Conservation (phyloP, 306 rosid species). For the Dalbergia oliveri region DNA sequence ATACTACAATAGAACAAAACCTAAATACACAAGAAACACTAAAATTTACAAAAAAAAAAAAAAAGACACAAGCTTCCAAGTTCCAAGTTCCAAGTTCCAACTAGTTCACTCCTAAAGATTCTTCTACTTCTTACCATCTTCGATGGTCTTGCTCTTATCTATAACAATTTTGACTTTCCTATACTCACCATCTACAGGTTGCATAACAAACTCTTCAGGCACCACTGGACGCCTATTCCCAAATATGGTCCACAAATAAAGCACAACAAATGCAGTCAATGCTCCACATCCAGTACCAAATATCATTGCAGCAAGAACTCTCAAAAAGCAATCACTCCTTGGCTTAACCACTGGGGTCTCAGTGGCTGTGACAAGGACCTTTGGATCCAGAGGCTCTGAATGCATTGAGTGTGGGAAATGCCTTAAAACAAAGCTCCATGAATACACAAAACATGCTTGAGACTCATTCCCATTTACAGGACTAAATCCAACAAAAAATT, state of each 20-base stretch:
- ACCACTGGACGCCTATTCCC: slow-evolving; percentile 74
- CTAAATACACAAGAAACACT: slow-evolving; percentile 49
- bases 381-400: slow-evolving; percentile 88
- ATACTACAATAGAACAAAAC: slow-evolving; percentile 54
- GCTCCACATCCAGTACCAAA: slow-evolving; percentile 94
- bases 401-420: slow-evolving; percentile 78
- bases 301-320: slow-evolving; percentile 73
- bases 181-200: slow-evolving; percentile 68
- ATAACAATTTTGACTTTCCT: slow-evolving; percentile 75
- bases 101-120: slow-evolving; percentile 43
- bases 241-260: slow-evolving; percentile 80
- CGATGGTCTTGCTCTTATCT: slow-evolving; percentile 58
- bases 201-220: slow-evolving; percentile 72
- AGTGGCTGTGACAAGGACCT: slow-evolving; percentile 51
- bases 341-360: slow-evolving; percentile 49
- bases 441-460: slow-evolving; percentile 62
- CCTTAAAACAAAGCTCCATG: slow-evolving; percentile 80
- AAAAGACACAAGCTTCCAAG: slow-evolving; percentile 40
- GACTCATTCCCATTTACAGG: slow-evolving; percentile 45
- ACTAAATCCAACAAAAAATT: slow-evolving; percentile 72
- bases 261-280: slow-evolving; percentile 61
- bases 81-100: slow-evolving; percentile 17
- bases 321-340: slow-evolving; percentile 66
- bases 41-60: slow-evolving; percentile 56
- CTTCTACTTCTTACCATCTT: slow-evolving; percentile 71